Evolutionary conservation across 2,329 filamentous ascomycete genomes (phyloP).

Genomic region (Cladophialophora immunda): DNA sequence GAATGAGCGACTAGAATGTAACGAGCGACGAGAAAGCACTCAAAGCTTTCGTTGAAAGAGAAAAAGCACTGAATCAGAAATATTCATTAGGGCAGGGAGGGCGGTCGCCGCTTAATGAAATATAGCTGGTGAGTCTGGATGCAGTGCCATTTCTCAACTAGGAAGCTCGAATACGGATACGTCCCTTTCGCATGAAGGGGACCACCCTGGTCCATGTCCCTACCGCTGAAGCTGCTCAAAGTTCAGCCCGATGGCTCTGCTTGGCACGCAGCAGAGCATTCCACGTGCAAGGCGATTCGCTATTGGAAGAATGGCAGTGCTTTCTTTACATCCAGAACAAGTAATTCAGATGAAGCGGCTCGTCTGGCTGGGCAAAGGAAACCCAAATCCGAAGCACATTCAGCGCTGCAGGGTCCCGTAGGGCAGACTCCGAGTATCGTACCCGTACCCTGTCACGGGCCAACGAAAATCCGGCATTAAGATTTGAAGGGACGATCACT

Average conservation of each 20-base stretch:
- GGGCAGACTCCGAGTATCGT: not conserved
- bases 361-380: not conserved
- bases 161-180: conserved; percentile 26
- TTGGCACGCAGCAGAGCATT: not conserved
- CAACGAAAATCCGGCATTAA: not conserved
- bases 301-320: not conserved
- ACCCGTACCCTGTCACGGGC: not conserved
- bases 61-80: not conserved
- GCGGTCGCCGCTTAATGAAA: conserved; percentile 4
- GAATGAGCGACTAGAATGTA: conserved; percentile 7
- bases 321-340: not conserved
- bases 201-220: conserved; percentile 9
- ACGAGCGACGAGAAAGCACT: conserved; percentile 7
- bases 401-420: conserved; percentile 4
- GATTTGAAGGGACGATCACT: not conserved
- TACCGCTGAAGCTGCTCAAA: not conserved
- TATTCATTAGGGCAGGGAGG: not conserved
- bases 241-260: not conserved
- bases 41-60: not conserved
- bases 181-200: not conserved
- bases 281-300: not conserved
- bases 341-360: not conserved
- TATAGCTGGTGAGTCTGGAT: conserved; percentile 5
- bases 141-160: conserved; percentile 9
- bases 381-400: not conserved